Evolutionary conservation across 805 yeast species (phyloP), one percentile per base, ranked within the genome.

Genomic region (Saturnispora saitoi): DNA sequence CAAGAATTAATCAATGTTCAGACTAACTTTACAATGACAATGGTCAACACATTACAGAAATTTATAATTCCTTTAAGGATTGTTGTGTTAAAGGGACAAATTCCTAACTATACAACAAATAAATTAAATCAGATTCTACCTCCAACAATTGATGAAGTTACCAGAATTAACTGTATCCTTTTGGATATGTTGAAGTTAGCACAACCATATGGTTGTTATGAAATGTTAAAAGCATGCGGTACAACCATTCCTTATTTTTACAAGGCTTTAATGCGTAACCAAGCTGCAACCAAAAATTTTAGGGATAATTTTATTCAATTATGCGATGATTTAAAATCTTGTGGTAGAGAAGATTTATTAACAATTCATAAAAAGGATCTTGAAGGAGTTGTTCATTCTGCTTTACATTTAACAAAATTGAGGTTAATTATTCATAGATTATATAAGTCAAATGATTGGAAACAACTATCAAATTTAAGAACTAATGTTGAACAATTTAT

Each of bases 81-180:
- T 14, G 73, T 74, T 49, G 88, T 84, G 0, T 64, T 87, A 31
- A 74, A 78, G 48, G 75, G 75, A 1, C 73, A 73, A 36, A 63
- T 80, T 5, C 69, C 74, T 3, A 72, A 72, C 10, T 61, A 78
- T 38, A 80, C 86, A 1, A 80, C 85, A 2, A 64, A 81, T 2
- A 78, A 80, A 55, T 71, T 90, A 31, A 90, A 91, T 63, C 72
- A 80, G 43, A 73, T 88, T 0, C 89, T 91, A 59, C 97, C 98
- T 2, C 97, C 97, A 0, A 91, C 98, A 0, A 84, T 91, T 17
- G 97, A 91, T 65, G 98, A 91, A 67, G 81, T 91, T 15, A 86
- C 95, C 10, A 73, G 97, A 58, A 82, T 91, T 36, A 90, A 90
- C 60, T 86, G 95, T 60, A 80, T 91, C 4, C 78, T 87, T 50